phyloP scores from a whole-genome alignment of 352 stramenopile genomes.

The Globisporangium splendens region DNA sequence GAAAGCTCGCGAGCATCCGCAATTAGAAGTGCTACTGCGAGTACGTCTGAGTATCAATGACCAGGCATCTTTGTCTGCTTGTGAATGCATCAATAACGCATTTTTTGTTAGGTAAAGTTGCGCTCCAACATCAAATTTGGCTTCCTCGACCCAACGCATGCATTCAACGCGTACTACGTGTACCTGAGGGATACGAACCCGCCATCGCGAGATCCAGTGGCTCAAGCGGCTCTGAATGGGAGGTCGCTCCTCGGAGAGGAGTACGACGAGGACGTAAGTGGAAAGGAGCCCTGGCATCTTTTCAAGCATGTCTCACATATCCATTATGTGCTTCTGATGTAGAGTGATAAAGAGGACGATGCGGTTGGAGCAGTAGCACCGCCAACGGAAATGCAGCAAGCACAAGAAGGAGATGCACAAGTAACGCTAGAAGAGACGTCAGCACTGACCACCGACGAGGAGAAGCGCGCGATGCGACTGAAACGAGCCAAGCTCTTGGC shows the following conservation, averaged over 20 bases:
- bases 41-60: slow-evolving; percentile 15
- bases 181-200: slow-evolving; percentile 42
- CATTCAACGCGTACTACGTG: slow-evolving; percentile 41
- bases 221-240: not conserved
- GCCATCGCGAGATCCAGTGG: not conserved
- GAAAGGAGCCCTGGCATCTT: no score
- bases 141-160: slow-evolving; percentile 30
- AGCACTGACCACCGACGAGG: not conserved
- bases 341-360: slow-evolving; percentile 19
- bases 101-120: slow-evolving; percentile 38
- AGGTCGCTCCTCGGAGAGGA: slow-evolving; percentile 35
- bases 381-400: slow-evolving; percentile 2
- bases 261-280: slow-evolving; percentile 33
- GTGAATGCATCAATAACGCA: not conserved
- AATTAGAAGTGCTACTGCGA: slow-evolving; percentile 50
- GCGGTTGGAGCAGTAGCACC: not conserved
- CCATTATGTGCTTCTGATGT: not conserved
- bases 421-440: slow-evolving; percentile 6
- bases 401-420: no score
- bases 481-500: slow-evolving; percentile 17
- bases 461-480: slow-evolving; percentile 18
- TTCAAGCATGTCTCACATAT: not conserved
- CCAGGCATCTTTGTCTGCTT: no score
- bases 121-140: slow-evolving; percentile 27
- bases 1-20: slow-evolving; percentile 31